Conservation (phyloP, 441 rosid species). For the Populus hybrid region DNA sequence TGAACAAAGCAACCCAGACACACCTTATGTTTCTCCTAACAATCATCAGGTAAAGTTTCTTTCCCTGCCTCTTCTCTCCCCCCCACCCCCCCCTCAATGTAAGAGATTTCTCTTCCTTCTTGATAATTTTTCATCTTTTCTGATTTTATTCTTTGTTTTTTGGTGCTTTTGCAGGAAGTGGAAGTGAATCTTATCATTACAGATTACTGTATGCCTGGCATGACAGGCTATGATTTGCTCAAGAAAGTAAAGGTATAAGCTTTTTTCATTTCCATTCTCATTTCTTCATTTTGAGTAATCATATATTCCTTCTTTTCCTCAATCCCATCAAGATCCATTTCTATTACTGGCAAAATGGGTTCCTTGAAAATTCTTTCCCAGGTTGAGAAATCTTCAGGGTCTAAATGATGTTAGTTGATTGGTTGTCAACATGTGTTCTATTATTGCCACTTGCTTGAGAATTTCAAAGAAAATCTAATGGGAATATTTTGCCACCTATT, state of each 20-base stretch:
- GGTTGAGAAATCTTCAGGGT: slow-evolving; percentile 1
- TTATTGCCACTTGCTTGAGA: slow-evolving; percentile 29
- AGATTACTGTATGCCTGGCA: slow-evolving; percentile 90
- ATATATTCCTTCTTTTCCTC: slow-evolving; percentile 9
- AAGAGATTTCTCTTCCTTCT: not conserved
- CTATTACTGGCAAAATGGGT: slow-evolving; percentile 21
- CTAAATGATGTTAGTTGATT: not conserved
- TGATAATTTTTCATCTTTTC: slow-evolving; percentile 1
- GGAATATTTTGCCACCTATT: slow-evolving; percentile 37
- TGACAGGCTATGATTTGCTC: slow-evolving; percentile 85
- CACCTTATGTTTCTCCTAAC: slow-evolving; percentile 31
- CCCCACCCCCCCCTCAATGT: slow-evolving; percentile 4
- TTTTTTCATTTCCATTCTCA: slow-evolving; percentile 4
- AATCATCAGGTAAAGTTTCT: slow-evolving; percentile 32
- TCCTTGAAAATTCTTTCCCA: slow-evolving; percentile 2
- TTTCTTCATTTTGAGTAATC: slow-evolving; percentile 16
- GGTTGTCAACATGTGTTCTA: slow-evolving; percentile 7
- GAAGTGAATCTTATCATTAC: slow-evolving; percentile 69
- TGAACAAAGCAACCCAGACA: slow-evolving; percentile 26
- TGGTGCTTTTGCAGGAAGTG: slow-evolving; percentile 39
- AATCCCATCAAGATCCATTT: slow-evolving; percentile 18
- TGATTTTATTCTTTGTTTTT: slow-evolving; percentile 8
- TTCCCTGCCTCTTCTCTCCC: not conserved
- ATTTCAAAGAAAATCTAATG: slow-evolving; percentile 29
- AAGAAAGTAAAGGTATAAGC: slow-evolving; percentile 64